Percentiles rank a stretch among this genome's conserved stretches.
phyloP scores from a whole-genome alignment of 1,139 yeast species.

The Suhomyces wounanorum region DNA sequence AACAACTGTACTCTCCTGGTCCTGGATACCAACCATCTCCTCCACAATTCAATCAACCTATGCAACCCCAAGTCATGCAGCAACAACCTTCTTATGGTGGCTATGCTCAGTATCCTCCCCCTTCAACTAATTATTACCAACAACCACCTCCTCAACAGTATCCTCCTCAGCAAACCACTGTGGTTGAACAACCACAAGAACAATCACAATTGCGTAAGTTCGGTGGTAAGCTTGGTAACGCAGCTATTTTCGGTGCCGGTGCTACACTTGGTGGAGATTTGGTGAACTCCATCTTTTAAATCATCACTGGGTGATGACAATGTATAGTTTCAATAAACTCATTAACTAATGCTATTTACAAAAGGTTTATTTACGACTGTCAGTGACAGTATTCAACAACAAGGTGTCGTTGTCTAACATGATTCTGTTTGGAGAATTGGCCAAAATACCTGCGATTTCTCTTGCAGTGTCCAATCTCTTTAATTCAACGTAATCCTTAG shows the following conservation, averaged over 20 bases:
- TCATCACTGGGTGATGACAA: conserved; percentile 1
- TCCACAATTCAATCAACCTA: conserved; percentile 18
- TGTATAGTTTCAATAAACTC: not conserved
- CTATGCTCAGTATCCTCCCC: conserved; percentile 55
- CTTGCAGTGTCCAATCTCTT: conserved; percentile 96
- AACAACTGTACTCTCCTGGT: conserved; percentile 17
- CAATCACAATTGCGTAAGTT: conserved; percentile 56
- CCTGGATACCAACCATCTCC: conserved; percentile 18
- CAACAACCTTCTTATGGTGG: conserved; percentile 42
- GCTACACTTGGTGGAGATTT: conserved; percentile 90
- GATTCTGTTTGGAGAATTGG: conserved; percentile 87
- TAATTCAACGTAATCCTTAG: conserved; percentile 91
- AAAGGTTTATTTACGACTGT: conserved; percentile 46
- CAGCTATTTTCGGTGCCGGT: conserved; percentile 96
- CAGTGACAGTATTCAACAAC: conserved; percentile 83
- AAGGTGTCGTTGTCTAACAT: conserved; percentile 90
- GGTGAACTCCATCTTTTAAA: conserved; percentile 78
- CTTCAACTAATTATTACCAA: conserved; percentile 44
- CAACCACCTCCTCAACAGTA: conserved; percentile 34
- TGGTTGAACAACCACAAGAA: conserved; percentile 14
- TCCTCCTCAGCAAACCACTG: conserved; percentile 16
- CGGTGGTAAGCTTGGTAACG: conserved; percentile 86
- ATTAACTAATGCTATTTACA: conserved; percentile 6
- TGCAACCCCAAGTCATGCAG: conserved; percentile 3
- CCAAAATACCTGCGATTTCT: conserved; percentile 86